These are phyloP conservation scores for Eutrema japonicum DNA, from an alignment of 345 rosid species.

Conservation along the genomic window DNA sequence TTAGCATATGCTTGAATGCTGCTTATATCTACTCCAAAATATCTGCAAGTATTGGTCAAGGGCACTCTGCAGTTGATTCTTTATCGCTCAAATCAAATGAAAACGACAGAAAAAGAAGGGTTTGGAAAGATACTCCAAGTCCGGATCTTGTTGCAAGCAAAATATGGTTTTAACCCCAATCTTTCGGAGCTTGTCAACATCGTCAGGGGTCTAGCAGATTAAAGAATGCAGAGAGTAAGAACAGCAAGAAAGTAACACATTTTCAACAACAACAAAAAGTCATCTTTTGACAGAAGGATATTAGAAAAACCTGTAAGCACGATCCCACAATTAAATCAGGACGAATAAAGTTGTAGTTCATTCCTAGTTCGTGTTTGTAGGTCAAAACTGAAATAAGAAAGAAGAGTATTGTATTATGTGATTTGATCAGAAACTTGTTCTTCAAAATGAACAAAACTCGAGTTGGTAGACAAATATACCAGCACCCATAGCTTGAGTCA, in stretches of 20 bases:
- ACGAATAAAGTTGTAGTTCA: constrained; percentile 82
- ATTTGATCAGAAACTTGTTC: too few relatives aligned
- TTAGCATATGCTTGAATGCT: constrained; percentile 77
- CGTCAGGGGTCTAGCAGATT: constrained; percentile 68
- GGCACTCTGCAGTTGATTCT: constrained; percentile 37
- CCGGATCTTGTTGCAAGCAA: constrained; percentile 92
- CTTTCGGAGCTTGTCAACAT: constrained; percentile 81
- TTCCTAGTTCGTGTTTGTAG: constrained; percentile 91
- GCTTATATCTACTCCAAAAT: constrained; percentile 85
- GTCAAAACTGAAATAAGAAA: constrained; percentile 69
- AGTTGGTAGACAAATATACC: constrained; percentile 45
- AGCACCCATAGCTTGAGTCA: constrained; percentile 99
- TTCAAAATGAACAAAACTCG: too few relatives aligned
- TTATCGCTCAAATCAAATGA: background rate
- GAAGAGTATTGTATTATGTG: background rate
- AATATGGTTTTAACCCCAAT: constrained; percentile 92
- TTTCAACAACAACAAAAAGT: background rate
- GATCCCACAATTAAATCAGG: constrained; percentile 97
- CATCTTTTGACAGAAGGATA: constrained; percentile 7
- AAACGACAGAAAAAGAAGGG: background rate
- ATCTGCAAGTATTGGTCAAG: constrained; percentile 66
- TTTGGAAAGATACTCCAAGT: constrained; percentile 82
- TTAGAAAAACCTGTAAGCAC: constrained; percentile 78
- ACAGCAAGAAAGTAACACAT: background rate
- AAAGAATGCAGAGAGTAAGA: constrained; percentile 24